These are phyloP conservation scores for Kodamaea fungicola DNA, from an alignment of 1,139 yeast species.

Conservation along the genomic window DNA sequence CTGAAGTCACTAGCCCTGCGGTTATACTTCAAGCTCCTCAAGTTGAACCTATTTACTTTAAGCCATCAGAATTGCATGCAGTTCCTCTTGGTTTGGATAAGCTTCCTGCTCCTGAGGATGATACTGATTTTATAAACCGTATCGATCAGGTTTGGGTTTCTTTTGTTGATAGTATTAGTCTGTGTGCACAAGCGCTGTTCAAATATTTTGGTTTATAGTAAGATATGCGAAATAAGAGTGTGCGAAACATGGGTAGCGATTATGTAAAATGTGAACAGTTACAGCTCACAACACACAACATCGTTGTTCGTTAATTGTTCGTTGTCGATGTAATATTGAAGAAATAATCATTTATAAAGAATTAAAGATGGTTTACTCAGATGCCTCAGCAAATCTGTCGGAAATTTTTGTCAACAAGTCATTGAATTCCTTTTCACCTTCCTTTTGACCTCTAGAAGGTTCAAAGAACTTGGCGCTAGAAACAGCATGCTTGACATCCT, in stretches of 20 bases:
- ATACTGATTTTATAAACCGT: conserved; percentile 2
- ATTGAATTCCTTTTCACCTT: conserved; percentile 70
- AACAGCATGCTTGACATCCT: conserved; percentile 89
- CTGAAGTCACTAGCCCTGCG: conserved; percentile 2
- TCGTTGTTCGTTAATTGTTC: too few species aligned
- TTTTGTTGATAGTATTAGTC: conserved; percentile 1
- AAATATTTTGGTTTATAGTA: too few species aligned
- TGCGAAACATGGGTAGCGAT: too few species aligned
- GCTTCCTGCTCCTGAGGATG: background rate
- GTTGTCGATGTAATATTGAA: too few species aligned
- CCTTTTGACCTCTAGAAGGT: conserved; percentile 87
- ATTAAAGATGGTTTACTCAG: conserved; percentile 52
- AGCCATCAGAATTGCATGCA: background rate
- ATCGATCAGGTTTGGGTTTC: conserved; percentile 4
- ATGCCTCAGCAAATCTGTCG: conserved; percentile 92
- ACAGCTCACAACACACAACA: too few species aligned
- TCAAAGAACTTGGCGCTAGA: conserved; percentile 94
- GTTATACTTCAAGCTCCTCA: conserved; percentile 1
- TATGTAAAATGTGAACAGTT: too few species aligned
- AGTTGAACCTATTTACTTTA: background rate
- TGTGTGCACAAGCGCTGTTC: background rate
- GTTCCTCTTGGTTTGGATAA: too few species aligned
- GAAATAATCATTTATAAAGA: conserved; percentile 5
- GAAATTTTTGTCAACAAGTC: conserved; percentile 70
- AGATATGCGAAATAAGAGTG: too few species aligned